Conservation (phyloP, 2,329 filamentous ascomycete species). For the Daldinia eschscholtzii region DNA sequence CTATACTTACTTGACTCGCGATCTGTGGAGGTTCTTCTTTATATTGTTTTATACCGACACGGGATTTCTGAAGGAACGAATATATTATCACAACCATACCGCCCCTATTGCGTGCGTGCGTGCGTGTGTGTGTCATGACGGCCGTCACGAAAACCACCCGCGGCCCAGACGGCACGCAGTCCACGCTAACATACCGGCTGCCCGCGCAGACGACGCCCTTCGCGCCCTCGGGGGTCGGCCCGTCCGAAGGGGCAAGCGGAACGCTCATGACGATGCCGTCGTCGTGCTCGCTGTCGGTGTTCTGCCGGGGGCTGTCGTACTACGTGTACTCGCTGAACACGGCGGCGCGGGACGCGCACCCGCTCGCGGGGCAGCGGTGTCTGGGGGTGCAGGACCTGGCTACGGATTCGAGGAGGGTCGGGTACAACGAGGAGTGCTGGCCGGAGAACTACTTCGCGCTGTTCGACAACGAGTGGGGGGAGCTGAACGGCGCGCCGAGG, state of each 20-base stretch:
- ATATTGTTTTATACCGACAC: too few relatives aligned
- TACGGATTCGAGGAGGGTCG: not conserved
- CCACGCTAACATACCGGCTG: constrained; percentile 22
- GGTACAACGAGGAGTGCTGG: constrained; percentile 31
- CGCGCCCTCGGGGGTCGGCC: constrained; percentile 6
- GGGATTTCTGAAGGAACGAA: too few relatives aligned
- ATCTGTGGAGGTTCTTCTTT: too few relatives aligned
- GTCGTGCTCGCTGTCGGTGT: constrained; percentile 35
- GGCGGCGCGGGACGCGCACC: constrained; percentile 19
- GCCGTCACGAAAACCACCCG: constrained; percentile 22
- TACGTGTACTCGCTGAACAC: constrained; percentile 19
- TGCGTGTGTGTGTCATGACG: constrained; percentile 20
- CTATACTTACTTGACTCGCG: too few relatives aligned
- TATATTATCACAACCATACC: too few relatives aligned
- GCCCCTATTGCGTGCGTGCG: too few relatives aligned
- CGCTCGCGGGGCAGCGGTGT: constrained; percentile 32
- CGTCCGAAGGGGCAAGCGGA: not conserved
- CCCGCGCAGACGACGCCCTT: constrained; percentile 35
- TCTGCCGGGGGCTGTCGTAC: constrained; percentile 34
- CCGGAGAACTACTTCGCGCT: constrained; percentile 38
- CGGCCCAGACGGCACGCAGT: constrained; percentile 13
- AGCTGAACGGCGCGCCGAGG: constrained; percentile 17
- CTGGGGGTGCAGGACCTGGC: constrained; percentile 28
- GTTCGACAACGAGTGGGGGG: constrained; percentile 33
- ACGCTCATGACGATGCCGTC: constrained; percentile 12